Base-by-base conservation (phyloP, 2,329 filamentous ascomycete species). In the Xylariaceae sp. region DNA sequence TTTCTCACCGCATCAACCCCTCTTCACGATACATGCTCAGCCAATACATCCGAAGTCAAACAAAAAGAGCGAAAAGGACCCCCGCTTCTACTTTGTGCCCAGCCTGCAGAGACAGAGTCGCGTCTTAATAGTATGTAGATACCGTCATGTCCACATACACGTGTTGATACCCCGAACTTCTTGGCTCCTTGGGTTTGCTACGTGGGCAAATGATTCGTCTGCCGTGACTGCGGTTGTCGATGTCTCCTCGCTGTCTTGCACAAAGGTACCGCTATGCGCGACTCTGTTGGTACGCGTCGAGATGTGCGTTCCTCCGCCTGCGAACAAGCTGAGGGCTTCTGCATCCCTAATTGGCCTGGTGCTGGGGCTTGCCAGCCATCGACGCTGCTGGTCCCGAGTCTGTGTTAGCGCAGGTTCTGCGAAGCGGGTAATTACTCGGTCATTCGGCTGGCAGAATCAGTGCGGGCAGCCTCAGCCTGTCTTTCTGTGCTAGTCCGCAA, bases 321-420 rank as follows among this genome's bases (percentile, higher is more conserved):
- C 22, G 26, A 41, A 29, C 9, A 51, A 42, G 57, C 57, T 59
- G 57, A 57, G 54, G 44, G 21, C 47, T 50, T 42, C 19, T 47
- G 18, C 30, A 15, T 49, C 42, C 49, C 16, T 46, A 19, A 53
- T 55, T 57, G 49, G 51, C 8, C 43, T 51, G 47, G 49, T 16
- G 40, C 37, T 45, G 36, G 51, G 26, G 49, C 22, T 51, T 43
- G 21, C 18, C 26, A 45, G 45, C 44, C 51, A 12, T 53, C 18
- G 47, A 48, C 45, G 21, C 51, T 51, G 47, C 46, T 49, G 51
- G 57, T 26, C 26, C 26, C 26, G 8, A 26, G 26, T 50, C 54
- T 51, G 40, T 54, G 54, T 55, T 59, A 59, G 57, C 57, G 57
- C 29, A 37, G 32, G 41, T 36, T 30, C 22, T 37, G 21, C 19